These are phyloP conservation scores for Pulveroboletus frians DNA, from an alignment of 768 basidiomycete species.

Conservation along the genomic window DNA sequence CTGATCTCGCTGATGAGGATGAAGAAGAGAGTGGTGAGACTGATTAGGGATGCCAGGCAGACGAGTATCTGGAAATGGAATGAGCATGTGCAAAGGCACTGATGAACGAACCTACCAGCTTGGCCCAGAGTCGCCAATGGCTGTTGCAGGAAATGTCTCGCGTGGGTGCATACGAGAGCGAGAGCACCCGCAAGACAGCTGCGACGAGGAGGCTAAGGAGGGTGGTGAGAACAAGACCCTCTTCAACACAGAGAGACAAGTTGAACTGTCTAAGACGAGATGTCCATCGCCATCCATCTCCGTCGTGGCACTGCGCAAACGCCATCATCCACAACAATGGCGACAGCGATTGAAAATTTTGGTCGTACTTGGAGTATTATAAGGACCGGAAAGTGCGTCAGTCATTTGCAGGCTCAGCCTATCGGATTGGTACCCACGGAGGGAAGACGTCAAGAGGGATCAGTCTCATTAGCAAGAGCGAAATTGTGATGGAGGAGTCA, in stretches of 20 bases:
- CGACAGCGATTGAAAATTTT: too few species aligned
- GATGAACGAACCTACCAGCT: slow-evolving; percentile 51
- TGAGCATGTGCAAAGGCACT: neutral
- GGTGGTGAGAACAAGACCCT: slow-evolving; percentile 56
- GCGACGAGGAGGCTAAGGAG: slow-evolving; percentile 45
- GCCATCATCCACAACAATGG: slow-evolving; percentile 28
- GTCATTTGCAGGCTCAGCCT: too few species aligned
- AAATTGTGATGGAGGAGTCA: too few species aligned
- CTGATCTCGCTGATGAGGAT: slow-evolving; percentile 34
- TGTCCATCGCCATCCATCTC: slow-evolving; percentile 61
- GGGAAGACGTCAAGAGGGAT: too few species aligned
- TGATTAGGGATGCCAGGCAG: slow-evolving; percentile 40
- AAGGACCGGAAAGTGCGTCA: too few species aligned
- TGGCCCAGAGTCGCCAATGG: slow-evolving; percentile 47
- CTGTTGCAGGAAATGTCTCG: slow-evolving; percentile 44
- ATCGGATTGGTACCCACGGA: too few species aligned
- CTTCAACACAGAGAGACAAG: slow-evolving; percentile 76
- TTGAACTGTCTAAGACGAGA: slow-evolving; percentile 66
- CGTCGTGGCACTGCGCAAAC: slow-evolving; percentile 40
- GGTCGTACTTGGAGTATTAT: too few species aligned
- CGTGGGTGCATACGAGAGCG: slow-evolving; percentile 22
- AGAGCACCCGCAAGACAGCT: slow-evolving; percentile 35
- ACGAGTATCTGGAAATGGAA: slow-evolving; percentile 41
- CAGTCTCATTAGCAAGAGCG: too few species aligned
- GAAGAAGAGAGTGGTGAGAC: slow-evolving; percentile 40